These are phyloP conservation scores for Gliomastix tumulicola DNA, from an alignment of 2,329 filamentous ascomycete genomes.

Conservation along the genomic window DNA sequence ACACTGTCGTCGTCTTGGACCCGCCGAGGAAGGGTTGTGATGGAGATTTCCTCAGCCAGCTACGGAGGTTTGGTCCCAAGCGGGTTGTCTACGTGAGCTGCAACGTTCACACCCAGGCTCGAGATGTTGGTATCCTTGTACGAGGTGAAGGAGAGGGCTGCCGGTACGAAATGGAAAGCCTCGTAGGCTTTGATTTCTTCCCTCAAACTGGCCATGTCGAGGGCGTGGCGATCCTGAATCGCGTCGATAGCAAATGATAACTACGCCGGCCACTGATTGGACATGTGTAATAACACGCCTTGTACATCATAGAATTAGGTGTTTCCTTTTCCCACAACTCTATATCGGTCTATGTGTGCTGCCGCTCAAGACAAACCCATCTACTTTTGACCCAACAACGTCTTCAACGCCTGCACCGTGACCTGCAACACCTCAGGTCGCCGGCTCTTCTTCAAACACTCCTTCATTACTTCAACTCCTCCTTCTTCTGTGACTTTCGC, in stretches of 20 bases:
- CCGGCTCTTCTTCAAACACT: conserved; percentile 61
- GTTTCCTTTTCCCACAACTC: too few species aligned
- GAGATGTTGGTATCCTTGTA: conserved; percentile 85
- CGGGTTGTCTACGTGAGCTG: conserved; percentile 92
- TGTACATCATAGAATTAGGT: too few species aligned
- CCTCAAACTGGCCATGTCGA: conserved; percentile 74
- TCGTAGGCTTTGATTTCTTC: conserved; percentile 95
- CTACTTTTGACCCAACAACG: conserved; percentile 40
- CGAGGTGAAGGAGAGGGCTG: conserved; percentile 48
- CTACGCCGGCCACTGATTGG: too few species aligned
- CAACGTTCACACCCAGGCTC: conserved; percentile 94
- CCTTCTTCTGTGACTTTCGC: conserved; percentile 54
- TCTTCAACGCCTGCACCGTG: conserved; percentile 67
- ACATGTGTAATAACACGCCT: too few species aligned
- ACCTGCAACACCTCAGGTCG: conserved; percentile 64
- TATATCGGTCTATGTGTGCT: too few species aligned
- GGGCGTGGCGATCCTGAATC: conserved; percentile 57
- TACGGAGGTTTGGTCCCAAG: conserved; percentile 69
- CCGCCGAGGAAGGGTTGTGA: conserved; percentile 96
- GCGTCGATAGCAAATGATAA: too few species aligned
- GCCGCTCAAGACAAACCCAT: too few species aligned
- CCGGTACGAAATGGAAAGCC: conserved; percentile 79
- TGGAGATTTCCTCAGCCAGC: conserved; percentile 71
- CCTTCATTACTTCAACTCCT: conserved; percentile 62
- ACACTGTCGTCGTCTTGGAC: conserved; percentile 92